Conservation (phyloP, 164 flowering plant genomes). For the Aristolochia contorta region DNA sequence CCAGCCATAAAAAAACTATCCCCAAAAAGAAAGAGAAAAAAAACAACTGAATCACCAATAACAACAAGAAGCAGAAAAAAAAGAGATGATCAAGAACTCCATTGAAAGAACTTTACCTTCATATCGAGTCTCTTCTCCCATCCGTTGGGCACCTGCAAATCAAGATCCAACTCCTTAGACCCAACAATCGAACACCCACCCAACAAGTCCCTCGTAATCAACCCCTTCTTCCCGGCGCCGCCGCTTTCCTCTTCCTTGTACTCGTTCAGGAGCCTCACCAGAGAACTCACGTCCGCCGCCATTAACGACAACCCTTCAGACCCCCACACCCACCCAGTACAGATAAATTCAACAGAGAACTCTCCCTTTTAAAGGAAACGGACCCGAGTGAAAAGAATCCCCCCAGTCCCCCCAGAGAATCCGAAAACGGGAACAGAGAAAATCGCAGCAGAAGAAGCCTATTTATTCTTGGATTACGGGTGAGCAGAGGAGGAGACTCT, state of each 20-base stretch:
- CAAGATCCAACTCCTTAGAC: constrained; percentile 72
- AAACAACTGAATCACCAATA: background rate
- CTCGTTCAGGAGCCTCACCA: background rate
- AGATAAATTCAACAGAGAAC: too few species aligned
- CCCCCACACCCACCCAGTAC: background rate
- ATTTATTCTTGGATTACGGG: background rate
- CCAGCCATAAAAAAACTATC: too few species aligned
- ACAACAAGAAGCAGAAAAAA: background rate
- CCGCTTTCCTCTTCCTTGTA: background rate
- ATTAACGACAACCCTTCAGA: background rate
- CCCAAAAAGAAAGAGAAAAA: background rate
- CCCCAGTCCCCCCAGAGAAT: too few species aligned
- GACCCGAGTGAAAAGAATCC: too few species aligned
- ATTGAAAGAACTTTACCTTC: constrained; percentile 12
- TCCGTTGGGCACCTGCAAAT: constrained; percentile 53
- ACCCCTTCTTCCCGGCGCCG: constrained; percentile 17
- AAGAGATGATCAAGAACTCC: background rate
- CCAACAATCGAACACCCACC: constrained; percentile 30
- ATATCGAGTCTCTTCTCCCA: constrained; percentile 32
- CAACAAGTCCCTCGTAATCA: constrained; percentile 65
- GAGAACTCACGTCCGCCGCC: constrained; percentile 4
- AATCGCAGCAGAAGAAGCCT: background rate
- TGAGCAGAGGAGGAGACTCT: constrained; percentile 1
- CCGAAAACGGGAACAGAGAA: too few species aligned
- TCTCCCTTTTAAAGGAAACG: too few species aligned